These are phyloP conservation scores for Talaromyces sp. DNA, from an alignment of 2,329 filamentous ascomycete genomes.

Conservation along the genomic window DNA sequence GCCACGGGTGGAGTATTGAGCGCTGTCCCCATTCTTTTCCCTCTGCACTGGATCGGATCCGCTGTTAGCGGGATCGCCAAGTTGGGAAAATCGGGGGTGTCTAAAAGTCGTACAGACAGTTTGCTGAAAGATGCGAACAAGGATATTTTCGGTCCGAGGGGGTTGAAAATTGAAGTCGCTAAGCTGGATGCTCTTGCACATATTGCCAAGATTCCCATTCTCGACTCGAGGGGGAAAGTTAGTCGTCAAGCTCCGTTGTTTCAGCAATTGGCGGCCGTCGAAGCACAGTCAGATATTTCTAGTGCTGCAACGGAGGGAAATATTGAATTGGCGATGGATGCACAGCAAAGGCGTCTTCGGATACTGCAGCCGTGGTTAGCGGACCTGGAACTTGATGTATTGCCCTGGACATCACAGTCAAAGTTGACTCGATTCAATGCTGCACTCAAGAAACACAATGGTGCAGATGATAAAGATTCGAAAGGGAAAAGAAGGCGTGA, in stretches of 20 bases:
- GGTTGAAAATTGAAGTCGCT: conserved; percentile 27
- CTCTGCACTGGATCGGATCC: conserved; percentile 25
- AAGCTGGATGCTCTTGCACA: conserved; percentile 28
- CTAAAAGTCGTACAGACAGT: conserved; percentile 26
- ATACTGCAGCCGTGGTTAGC: conserved; percentile 29
- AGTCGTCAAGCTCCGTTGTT: conserved; percentile 22
- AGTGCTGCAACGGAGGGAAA: not conserved
- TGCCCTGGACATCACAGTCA: conserved; percentile 25
- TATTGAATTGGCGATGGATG: not conserved
- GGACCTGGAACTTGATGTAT: conserved; percentile 23
- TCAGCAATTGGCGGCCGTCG: not conserved
- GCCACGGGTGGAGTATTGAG: conserved; percentile 26
- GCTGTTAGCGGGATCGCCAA: conserved; percentile 26
- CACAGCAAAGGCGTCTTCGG: conserved; percentile 20
- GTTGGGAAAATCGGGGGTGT: conserved; percentile 22
- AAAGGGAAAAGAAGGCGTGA: not conserved
- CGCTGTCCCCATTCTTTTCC: conserved; percentile 26
- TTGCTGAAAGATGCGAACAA: conserved; percentile 25
- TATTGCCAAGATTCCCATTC: conserved; percentile 26
- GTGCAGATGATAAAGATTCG: conserved; percentile 3
- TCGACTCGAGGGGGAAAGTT: conserved; percentile 26
- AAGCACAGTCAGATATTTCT: not conserved
- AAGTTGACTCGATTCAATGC: conserved; percentile 25
- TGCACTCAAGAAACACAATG: conserved; percentile 24
- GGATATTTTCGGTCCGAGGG: conserved; percentile 26